Base-by-base conservation (phyloP, 2,329 filamentous ascomycete species). In the Trichoderma sp. region DNA sequence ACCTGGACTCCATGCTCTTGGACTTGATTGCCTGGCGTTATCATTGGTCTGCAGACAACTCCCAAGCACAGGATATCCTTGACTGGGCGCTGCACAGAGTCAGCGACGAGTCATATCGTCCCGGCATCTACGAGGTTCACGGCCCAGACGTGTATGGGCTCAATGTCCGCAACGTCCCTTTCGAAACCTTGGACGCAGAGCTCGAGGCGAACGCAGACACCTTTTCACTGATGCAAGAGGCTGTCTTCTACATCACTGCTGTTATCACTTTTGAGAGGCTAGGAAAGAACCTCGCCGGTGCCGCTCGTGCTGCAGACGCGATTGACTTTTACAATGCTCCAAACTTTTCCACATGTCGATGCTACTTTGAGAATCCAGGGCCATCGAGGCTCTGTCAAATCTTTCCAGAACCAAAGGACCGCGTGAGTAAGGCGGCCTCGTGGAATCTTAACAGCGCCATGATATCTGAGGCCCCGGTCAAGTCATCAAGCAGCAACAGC, bases 281-380 rank as follows among this genome's bases (percentile, higher is more conserved):
- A 3, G 19, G 30, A 5, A 59, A 59, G 12, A 50, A 59, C 17
- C 57, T 59, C 28, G 57, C 14, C 9, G 57, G 57, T 7, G 57
- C 57, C n/a, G 57, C 57, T 59, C 44, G 57, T 50, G 57, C 57
- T 7, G 15, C 44, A 7, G 57, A 59, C 6, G 57, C 57, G 4
- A 50, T 59, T 50, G 57, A 59, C 30, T 59, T 59, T 15, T 59
- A 59, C 3, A 59, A 59, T 26, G 15, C 57, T 4, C 41, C 57
- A 6, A 39, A 48, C 5, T 59, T 59, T 19, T 59, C 57, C 17
- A 59, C 26, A 3, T 59, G 57, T 14, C 57, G 57, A 7, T 59
- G 57, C 45, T 59, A 50, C 21, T 59, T 48, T 21, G 57, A 59
- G n/a, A 59, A 26, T n/a, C 44, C 44, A 4, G 57, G 57, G 9